Evolutionary conservation across 1,284 basidiomycete genomes (phyloP).

Genomic region (Mycena sp.): DNA sequence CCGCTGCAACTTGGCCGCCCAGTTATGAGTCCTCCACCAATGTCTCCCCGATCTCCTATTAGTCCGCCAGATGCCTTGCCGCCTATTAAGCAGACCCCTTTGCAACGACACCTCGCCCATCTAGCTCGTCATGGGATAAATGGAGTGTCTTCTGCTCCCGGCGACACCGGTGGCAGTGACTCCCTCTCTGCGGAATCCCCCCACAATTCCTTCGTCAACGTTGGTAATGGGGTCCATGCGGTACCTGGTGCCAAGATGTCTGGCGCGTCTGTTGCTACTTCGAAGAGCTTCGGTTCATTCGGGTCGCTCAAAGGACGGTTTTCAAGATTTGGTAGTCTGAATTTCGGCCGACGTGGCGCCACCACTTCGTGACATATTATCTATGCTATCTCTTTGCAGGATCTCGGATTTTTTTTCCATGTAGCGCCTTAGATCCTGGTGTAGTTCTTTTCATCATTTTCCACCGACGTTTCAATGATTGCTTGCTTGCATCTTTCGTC

Average conservation of each 20-base stretch:
- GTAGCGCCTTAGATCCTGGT: conserved; percentile 7
- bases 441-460: conserved; percentile 15
- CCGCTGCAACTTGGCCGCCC: conserved; percentile 59
- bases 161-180: conserved; percentile 66
- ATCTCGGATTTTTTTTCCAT: conserved; percentile 16
- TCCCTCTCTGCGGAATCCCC: conserved; percentile 70
- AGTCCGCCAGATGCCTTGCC: conserved; percentile 42
- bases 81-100: conserved; percentile 69
- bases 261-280: conserved; percentile 59
- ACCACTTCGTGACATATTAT: conserved; percentile 34
- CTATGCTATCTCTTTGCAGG: conserved; percentile 15
- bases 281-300: conserved; percentile 60
- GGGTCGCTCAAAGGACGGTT: conserved; percentile 69
- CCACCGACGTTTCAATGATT: not conserved
- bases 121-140: conserved; percentile 82
- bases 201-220: conserved; percentile 77
- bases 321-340: conserved; percentile 78
- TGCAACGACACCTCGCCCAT: conserved; percentile 81
- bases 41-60: conserved; percentile 55
- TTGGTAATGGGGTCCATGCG: conserved; percentile 54
- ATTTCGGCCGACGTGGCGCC: conserved; percentile 66
- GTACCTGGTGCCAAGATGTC: conserved; percentile 52
- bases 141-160: conserved; percentile 78
- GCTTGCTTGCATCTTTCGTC: conserved; percentile 6
- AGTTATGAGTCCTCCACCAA: conserved; percentile 52